phyloP scores from a whole-genome alignment of 2,329 filamentous ascomycete species.

The Cordyceps militaris region DNA sequence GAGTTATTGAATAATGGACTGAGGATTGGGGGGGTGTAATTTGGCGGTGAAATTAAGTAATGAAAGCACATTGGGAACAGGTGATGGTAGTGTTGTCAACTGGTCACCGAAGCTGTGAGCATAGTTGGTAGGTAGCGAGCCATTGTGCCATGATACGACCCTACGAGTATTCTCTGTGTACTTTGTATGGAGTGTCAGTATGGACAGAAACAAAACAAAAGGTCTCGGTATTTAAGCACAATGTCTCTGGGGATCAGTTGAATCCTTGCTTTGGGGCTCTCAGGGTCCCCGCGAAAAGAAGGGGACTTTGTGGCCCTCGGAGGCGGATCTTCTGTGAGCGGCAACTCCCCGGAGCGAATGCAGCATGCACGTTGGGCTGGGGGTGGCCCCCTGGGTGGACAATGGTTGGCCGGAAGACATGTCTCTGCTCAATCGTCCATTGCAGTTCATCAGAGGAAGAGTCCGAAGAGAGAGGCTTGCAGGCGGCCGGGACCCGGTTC shows the following conservation, averaged over 20 bases:
- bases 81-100: background rate
- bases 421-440: background rate
- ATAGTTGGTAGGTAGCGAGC: background rate
- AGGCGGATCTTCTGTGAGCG: background rate
- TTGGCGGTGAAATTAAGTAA: background rate
- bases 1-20: background rate
- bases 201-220: slow-evolving; percentile 2
- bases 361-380: slow-evolving; percentile 10
- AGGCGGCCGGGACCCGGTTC: slow-evolving; percentile 5
- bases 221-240: background rate
- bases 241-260: background rate
- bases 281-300: slow-evolving; percentile 4
- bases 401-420: no score
- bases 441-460: background rate
- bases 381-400: background rate
- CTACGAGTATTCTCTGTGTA: background rate
- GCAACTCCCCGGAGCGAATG: slow-evolving; percentile 2
- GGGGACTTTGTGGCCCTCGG: background rate
- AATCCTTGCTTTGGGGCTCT: background rate
- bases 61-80: background rate
- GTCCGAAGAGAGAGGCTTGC: background rate
- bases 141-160: background rate
- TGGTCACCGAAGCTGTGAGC: background rate
- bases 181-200: no score
- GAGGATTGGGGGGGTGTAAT: background rate